Evolutionary conservation across 257 asterid species (phyloP).

Genomic region (Ehretia macrophylla): DNA sequence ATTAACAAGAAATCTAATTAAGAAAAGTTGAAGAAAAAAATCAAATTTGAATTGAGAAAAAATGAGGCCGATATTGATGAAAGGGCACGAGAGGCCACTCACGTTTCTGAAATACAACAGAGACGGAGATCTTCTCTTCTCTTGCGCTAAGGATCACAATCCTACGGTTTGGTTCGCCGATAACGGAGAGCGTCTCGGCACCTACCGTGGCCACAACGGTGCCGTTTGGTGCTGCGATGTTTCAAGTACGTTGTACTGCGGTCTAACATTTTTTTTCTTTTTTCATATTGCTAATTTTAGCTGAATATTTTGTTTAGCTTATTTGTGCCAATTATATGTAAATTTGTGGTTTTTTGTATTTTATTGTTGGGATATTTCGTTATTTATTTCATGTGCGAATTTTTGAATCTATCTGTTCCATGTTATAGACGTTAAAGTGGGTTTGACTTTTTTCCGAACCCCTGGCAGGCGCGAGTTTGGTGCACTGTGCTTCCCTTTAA

Average conservation of each 20-base stretch:
- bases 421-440: too few species aligned
- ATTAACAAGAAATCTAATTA: too few species aligned
- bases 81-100: constrained; percentile 95
- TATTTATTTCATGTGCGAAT: neutral
- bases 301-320: neutral
- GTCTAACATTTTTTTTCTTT: neutral
- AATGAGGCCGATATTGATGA: constrained; percentile 92
- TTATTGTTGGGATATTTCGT: too few species aligned
- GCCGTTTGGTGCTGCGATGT: constrained; percentile 97
- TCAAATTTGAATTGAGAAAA: too few species aligned
- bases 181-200: constrained; percentile 93
- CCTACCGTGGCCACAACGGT: constrained; percentile 91
- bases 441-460: too few species aligned
- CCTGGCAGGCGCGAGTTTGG: too few species aligned
- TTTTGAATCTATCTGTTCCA: neutral
- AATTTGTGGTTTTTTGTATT: too few species aligned
- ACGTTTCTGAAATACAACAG: constrained; percentile 76
- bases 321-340: neutral
- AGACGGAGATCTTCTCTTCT: constrained; percentile 86
- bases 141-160: constrained; percentile 87
- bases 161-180: constrained; percentile 96
- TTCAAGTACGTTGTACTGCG: constrained; percentile 43
- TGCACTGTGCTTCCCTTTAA: too few species aligned
- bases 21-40: too few species aligned
- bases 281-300: neutral